Evolutionary conservation across 306 rosid species (phyloP).

Genomic region (Malus fusca): DNA sequence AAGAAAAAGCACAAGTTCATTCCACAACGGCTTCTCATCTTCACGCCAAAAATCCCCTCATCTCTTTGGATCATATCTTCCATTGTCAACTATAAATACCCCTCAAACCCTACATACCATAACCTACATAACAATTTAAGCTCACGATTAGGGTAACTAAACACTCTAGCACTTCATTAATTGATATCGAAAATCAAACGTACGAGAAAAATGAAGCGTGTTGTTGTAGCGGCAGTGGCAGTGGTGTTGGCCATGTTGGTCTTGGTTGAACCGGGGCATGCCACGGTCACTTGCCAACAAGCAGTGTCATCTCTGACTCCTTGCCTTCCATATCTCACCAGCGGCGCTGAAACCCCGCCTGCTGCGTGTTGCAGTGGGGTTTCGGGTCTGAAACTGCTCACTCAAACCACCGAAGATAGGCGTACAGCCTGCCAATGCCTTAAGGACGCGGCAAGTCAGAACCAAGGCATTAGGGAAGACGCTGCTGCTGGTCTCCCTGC

Average conservation of each 20-base stretch:
- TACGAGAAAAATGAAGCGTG: neutral
- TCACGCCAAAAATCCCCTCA: neutral
- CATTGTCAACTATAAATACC: neutral
- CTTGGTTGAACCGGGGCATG: neutral
- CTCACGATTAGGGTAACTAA: neutral
- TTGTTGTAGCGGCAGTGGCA: neutral
- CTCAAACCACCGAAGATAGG: neutral
- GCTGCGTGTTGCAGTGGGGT: constrained; percentile 6
- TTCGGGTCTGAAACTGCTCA: neutral
- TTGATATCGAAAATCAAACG: neutral
- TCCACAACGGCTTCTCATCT: neutral
- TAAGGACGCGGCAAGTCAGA: neutral
- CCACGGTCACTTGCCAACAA: constrained; percentile 7
- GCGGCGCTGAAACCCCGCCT: neutral
- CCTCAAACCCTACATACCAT: neutral
- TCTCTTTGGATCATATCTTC: neutral
- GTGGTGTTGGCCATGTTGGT: neutral
- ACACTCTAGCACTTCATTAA: neutral
- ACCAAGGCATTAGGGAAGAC: neutral
- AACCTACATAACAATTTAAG: neutral
- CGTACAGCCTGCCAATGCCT: constrained; percentile 28
- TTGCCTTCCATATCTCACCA: constrained; percentile 12
- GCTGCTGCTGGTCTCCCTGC: constrained; percentile 9
- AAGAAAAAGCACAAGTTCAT: too few species aligned
- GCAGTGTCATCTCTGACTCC: neutral